phyloP scores from a whole-genome alignment of 345 rosid genomes.

The Syzygium jambos region DNA sequence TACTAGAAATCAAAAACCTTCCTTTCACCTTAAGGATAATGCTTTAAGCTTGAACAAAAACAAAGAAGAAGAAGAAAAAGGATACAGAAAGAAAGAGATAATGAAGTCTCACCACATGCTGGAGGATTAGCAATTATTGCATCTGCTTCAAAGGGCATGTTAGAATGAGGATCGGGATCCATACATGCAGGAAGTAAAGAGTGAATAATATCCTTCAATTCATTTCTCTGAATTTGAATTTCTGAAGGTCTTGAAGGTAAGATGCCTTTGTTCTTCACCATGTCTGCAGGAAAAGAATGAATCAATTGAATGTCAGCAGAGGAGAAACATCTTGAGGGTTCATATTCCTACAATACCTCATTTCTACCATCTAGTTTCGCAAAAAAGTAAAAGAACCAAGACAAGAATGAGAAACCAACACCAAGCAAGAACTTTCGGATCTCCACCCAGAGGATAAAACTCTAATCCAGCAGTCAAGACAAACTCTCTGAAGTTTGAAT shows the following conservation, averaged over 20 bases:
- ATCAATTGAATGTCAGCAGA: not conserved
- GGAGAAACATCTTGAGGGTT: not conserved
- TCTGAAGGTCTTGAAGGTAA: constrained; percentile 51
- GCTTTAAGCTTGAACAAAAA: not conserved
- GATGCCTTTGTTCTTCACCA: constrained; percentile 65
- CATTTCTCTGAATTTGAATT: constrained; percentile 40
- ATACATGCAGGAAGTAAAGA: constrained; percentile 47
- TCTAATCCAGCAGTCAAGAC: constrained; percentile 63
- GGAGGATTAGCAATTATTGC: constrained; percentile 62
- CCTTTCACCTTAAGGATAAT: not conserved
- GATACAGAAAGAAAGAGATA: not conserved
- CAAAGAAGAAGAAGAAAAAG: not conserved
- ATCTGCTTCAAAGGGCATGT: constrained; percentile 25
- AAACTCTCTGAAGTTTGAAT: constrained; percentile 55
- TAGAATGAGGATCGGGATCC: constrained; percentile 29
- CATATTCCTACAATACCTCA: not conserved
- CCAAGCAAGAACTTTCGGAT: constrained; percentile 66
- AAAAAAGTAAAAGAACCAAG: not conserved
- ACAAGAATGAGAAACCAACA: constrained; percentile 28
- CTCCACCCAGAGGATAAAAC: constrained; percentile 60
- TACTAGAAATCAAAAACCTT: not conserved
- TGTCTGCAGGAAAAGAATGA: constrained; percentile 19
- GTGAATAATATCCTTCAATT: constrained; percentile 38
- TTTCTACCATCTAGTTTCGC: not conserved
- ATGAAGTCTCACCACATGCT: constrained; percentile 31